These are phyloP conservation scores for Gossypium turneri DNA, from an alignment of 345 rosid species.

Conservation along the genomic window DNA sequence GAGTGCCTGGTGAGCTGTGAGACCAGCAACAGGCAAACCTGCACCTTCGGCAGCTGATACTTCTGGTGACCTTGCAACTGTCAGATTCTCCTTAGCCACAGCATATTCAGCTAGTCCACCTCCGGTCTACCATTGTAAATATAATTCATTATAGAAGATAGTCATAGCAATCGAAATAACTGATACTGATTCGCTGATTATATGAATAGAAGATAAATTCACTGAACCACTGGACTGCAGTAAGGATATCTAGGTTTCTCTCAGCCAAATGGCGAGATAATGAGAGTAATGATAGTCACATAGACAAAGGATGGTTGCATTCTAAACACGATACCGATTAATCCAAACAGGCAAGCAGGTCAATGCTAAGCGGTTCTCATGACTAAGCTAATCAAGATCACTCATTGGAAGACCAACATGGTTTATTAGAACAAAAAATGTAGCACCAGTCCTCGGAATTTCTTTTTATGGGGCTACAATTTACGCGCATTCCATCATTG, in stretches of 20 bases:
- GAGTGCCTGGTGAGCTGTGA: conserved; percentile 63
- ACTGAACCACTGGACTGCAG: not conserved
- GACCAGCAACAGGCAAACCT: conserved; percentile 56
- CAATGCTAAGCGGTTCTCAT: not conserved
- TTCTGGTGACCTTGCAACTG: conserved; percentile 53
- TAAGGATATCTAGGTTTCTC: not conserved
- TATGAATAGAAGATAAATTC: not conserved
- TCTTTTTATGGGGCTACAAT: not conserved
- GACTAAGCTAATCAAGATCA: not conserved
- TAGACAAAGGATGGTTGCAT: not conserved
- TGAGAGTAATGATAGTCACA: not conserved
- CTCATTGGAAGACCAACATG: not conserved
- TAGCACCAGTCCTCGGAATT: not conserved
- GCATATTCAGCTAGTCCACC: conserved; percentile 67
- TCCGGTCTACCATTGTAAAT: conserved; percentile 33
- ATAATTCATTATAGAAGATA: not conserved
- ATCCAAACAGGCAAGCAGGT: not conserved
- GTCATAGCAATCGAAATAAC: not conserved
- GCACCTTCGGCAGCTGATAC: conserved; percentile 66
- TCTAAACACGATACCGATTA: not conserved
- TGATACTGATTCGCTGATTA: not conserved
- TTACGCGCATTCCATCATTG: not conserved
- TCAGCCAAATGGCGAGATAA: not conserved
- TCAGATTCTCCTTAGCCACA: conserved; percentile 52
- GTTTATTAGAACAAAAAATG: not conserved